Evolutionary conservation across 2,329 filamentous ascomycete species (phyloP).

Genomic region (Massarina eburnea): DNA sequence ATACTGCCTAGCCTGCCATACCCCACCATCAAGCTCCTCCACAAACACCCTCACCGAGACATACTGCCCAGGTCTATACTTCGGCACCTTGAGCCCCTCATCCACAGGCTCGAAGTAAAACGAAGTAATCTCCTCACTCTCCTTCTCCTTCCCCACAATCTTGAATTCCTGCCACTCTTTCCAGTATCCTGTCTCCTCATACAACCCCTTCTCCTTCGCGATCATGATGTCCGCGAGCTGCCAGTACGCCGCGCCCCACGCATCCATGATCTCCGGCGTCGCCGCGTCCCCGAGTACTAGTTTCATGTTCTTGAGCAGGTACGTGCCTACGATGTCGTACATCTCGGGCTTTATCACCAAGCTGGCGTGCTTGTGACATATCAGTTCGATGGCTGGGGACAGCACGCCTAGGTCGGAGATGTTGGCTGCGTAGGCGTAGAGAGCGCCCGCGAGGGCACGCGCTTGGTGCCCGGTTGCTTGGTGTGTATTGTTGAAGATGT

Average conservation of each 20-base stretch:
- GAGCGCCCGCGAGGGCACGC: conserved; percentile 67
- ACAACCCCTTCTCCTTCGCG: conserved; percentile 64
- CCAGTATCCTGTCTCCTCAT: conserved; percentile 64
- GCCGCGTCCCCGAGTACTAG: conserved; percentile 67
- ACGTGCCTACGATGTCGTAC: conserved; percentile 70
- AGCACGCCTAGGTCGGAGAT: conserved; percentile 69
- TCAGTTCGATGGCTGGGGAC: conserved; percentile 61
- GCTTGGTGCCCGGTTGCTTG: conserved; percentile 70
- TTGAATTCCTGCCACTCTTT: conserved; percentile 67
- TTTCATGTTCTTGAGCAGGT: conserved; percentile 68
- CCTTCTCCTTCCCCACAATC: conserved; percentile 64
- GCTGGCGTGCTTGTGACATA: conserved; percentile 75
- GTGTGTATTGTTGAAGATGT: conserved; percentile 71
- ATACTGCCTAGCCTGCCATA: conserved; percentile 70
- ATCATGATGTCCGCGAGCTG: conserved; percentile 74
- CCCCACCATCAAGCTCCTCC: conserved; percentile 49
- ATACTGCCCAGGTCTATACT: conserved; percentile 72
- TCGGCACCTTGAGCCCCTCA: conserved; percentile 59
- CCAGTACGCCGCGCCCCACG: conserved; percentile 73
- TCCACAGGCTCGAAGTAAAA: conserved; percentile 70
- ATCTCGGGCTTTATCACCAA: conserved; percentile 69
- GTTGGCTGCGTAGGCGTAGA: conserved; percentile 71
- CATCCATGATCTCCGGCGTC: conserved; percentile 64
- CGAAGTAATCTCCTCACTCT: conserved; percentile 69
- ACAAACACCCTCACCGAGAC: conserved; percentile 64